Base-by-base conservation (phyloP, 1,284 basidiomycete genomes). In the Taiwanofungus camphoratus region DNA sequence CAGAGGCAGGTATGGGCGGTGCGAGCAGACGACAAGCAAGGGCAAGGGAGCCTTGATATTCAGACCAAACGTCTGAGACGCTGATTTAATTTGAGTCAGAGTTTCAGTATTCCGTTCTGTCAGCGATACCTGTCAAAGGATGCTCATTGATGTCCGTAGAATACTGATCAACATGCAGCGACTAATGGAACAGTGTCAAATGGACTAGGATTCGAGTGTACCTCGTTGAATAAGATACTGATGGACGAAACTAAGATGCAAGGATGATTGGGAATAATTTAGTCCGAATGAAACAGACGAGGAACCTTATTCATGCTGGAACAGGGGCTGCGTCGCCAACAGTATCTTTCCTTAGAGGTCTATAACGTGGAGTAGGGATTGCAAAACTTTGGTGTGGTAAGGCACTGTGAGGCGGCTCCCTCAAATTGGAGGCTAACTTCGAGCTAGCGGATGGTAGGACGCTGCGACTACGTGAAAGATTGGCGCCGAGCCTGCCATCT, bases 391-490 rank as follows among this genome's bases (percentile, higher is more conserved):
- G 76, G 21, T 69, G 66, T n/a, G 76, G 70, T 42, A 74, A 62
- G 20, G 81, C 77, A 52, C 74, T 80, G 36, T 73, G 73, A 5
- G 79, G 71, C n/a, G 64, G 59, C 35, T 75, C 71, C 32, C 62
- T 55, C 19, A 63, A 53, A 20, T 60, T 53, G 12, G 59, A 49
- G 30, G 67, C 59, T 29, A 71, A 53, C 52, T 73, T 75, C 42
- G 68, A 63, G 41, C 60, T 63, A 38, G 66, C 57, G 21, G 69
- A 61, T 27, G 72, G 68, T 46, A 76, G 73, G 1, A 73, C 74
- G 53, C 76, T 82, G 46, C 74, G 72, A 50, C 75, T 77, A 42
- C 85, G 74, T 19, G 78, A 79, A 23, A 87, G 64, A 54, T 70
- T 79, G 9, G 74, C 68, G 21, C 67, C 60, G 3, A 72, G 56